phyloP scores from a whole-genome alignment of 495 filamentous ascomycete genomes.

The Penicillium desertorum region DNA sequence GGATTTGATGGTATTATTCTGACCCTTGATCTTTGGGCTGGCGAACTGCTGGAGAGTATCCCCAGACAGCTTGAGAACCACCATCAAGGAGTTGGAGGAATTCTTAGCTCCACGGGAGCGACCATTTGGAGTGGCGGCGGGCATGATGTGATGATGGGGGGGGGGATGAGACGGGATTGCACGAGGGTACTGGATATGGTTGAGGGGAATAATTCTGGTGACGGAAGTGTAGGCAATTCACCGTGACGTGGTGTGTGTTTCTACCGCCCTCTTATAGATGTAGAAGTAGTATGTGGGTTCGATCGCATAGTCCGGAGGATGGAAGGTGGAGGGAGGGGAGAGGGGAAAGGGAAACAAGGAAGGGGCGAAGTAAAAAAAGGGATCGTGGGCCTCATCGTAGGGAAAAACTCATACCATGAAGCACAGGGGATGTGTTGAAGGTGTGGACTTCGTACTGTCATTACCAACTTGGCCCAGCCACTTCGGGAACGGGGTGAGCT shows the following conservation, averaged over 20 bases:
- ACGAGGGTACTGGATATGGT: constrained; percentile 5
- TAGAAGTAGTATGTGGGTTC: constrained; percentile 2
- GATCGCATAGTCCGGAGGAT: constrained; percentile 14
- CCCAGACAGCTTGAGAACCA: constrained; percentile 56
- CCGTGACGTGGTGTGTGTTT: constrained; percentile 27
- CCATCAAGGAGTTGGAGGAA: constrained; percentile 37
- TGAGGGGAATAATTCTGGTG: constrained; percentile 20
- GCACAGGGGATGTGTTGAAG: constrained; percentile 10
- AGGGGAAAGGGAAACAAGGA: constrained; percentile 21
- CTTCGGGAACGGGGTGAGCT: background rate
- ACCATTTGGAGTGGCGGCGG: constrained; percentile 38
- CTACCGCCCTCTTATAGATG: constrained; percentile 14
- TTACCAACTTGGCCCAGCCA: background rate
- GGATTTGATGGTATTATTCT: constrained; percentile 38
- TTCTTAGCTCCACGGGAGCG: constrained; percentile 45
- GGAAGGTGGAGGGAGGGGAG: constrained; percentile 20
- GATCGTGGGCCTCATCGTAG: constrained; percentile 21
- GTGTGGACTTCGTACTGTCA: constrained; percentile 8
- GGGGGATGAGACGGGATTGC: constrained; percentile 14
- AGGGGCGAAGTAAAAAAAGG: constrained; percentile 26
- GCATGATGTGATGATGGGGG: constrained; percentile 28
- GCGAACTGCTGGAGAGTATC: constrained; percentile 49
- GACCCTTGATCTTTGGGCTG: constrained; percentile 34
- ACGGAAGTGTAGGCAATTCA: constrained; percentile 16
- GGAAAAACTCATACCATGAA: constrained; percentile 9